These are phyloP conservation scores for Geranomyces variabilis DNA, from an alignment of 192 early-diverging fungal genomes.

Conservation along the genomic window DNA sequence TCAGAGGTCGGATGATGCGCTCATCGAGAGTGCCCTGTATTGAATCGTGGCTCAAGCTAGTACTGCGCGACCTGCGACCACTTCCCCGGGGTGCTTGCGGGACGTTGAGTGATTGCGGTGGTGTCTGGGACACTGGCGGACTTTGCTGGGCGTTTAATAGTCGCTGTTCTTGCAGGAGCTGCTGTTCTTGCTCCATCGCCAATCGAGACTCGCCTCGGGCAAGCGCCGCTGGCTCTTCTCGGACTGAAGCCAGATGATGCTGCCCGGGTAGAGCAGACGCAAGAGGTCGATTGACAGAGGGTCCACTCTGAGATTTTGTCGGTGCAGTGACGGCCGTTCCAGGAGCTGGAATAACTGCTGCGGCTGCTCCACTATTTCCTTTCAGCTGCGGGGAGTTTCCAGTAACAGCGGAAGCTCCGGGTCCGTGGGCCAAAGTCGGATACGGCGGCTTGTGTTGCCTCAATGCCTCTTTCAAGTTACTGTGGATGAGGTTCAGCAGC, in stretches of 20 bases:
- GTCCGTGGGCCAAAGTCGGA: not conserved
- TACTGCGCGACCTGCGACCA: slow-evolving; percentile 16
- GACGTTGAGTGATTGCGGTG: not conserved
- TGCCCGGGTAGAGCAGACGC: no score
- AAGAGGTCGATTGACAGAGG: no score
- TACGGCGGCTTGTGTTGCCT: not conserved
- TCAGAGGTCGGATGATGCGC: slow-evolving; percentile 40
- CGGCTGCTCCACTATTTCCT: not conserved
- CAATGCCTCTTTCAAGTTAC: slow-evolving; percentile 6
- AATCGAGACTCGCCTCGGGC: not conserved
- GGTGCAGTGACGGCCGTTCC: not conserved
- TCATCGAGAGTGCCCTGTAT: slow-evolving; percentile 14
- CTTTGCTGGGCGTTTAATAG: not conserved
- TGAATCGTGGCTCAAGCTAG: slow-evolving; percentile 19
- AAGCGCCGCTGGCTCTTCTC: not conserved
- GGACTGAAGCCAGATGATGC: not conserved
- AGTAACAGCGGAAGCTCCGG: not conserved
- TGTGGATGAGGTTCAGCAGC: slow-evolving; percentile 40
- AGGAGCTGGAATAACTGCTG: not conserved
- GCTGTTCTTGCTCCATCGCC: not conserved
- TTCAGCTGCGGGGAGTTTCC: not conserved
- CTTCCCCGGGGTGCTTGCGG: not conserved
- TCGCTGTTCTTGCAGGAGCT: not conserved
- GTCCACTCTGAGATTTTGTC: not conserved
- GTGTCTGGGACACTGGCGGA: not conserved